These are phyloP conservation scores for Eutrema heterophyllum DNA, from an alignment of 345 rosid species.

Conservation along the genomic window DNA sequence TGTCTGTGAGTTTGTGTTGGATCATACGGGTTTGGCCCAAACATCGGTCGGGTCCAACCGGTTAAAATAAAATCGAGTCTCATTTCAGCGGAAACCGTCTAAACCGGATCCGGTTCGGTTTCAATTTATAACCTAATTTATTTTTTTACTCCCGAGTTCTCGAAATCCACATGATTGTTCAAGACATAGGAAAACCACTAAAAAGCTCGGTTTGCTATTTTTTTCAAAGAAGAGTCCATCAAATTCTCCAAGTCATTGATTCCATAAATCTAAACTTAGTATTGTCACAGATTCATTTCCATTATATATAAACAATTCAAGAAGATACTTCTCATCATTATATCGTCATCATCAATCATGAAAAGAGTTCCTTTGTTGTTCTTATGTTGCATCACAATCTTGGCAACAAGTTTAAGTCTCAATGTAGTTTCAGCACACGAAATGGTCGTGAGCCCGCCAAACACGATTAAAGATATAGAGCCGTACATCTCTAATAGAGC, in stretches of 20 bases:
- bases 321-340: neutral
- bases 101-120: neutral
- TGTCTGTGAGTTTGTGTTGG: neutral
- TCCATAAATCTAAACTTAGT: constrained; percentile 25
- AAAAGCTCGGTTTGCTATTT: constrained; percentile 19
- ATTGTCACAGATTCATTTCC: neutral
- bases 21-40: neutral
- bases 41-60: neutral
- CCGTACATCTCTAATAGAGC: constrained; percentile 24
- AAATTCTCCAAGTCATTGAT: constrained; percentile 28
- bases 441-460: neutral
- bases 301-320: constrained; percentile 6
- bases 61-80: neutral
- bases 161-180: neutral
- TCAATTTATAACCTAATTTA: neutral
- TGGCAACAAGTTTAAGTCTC: constrained; percentile 14
- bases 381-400: constrained; percentile 16
- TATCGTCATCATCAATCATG: constrained; percentile 9
- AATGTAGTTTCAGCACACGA: constrained; percentile 21
- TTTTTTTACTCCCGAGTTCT: neutral
- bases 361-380: constrained; percentile 9
- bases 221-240: constrained; percentile 21
- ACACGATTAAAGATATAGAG: constrained; percentile 13
- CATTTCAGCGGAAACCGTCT: neutral
- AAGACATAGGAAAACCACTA: neutral